Percentiles rank a stretch among this genome's conserved stretches.
Evolutionary conservation across 2,329 filamentous ascomycete species (phyloP).

Genomic region (Rhynchosporium agropyri): DNA sequence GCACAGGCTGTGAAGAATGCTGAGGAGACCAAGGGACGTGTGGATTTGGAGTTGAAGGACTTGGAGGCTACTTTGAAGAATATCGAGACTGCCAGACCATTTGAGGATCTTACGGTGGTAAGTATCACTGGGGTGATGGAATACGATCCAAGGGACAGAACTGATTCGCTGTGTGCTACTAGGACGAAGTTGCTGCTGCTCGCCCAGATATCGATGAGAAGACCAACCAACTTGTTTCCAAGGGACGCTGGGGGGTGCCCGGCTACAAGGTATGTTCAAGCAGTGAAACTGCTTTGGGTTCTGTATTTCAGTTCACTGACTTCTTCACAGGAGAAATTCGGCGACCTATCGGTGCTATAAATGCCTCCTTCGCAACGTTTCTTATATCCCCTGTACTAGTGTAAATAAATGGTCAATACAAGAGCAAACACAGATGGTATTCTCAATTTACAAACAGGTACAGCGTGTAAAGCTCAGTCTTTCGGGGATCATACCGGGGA

Average conservation of each 20-base stretch:
- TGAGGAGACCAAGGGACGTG: conserved; percentile 93
- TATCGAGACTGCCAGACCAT: conserved; percentile 93
- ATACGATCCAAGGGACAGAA: conserved; percentile 17
- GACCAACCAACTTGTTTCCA: conserved; percentile 90
- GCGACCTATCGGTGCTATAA: conserved; percentile 94
- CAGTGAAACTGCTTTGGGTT: background rate
- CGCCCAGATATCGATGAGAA: conserved; percentile 98
- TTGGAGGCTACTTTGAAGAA: conserved; percentile 94
- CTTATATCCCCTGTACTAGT: conserved; percentile 68
- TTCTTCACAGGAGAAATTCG: conserved; percentile 86
- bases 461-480: too few species aligned
- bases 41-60: conserved; percentile 92
- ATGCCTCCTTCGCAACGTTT: conserved; percentile 41
- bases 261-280: conserved; percentile 85
- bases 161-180: conserved; percentile 30
- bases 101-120: conserved; percentile 97
- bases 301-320: conserved; percentile 49
- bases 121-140: conserved; percentile 47
- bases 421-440: conserved; percentile 32
- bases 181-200: conserved; percentile 94
- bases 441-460: conserved; percentile 7
- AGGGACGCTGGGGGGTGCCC: conserved; percentile 96
- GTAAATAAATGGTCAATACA: conserved; percentile 56
- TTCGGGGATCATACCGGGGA: too few species aligned
- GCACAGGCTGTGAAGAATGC: conserved; percentile 96